phyloP scores from a whole-genome alignment of 345 rosid species.

The Punica granatum region DNA sequence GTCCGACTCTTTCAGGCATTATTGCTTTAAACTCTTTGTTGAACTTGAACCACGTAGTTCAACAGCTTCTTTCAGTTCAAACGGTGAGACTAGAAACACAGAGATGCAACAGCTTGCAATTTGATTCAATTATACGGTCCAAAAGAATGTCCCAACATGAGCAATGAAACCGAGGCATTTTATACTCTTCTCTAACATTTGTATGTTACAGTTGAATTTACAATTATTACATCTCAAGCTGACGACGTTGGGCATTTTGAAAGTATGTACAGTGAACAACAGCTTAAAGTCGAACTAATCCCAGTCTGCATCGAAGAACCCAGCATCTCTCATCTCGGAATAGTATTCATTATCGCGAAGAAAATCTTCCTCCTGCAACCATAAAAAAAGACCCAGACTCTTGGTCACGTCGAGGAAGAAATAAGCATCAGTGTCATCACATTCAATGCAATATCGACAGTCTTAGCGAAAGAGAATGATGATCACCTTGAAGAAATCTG shows the following conservation, averaged over 20 bases:
- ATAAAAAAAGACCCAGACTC: slow-evolving; percentile 8
- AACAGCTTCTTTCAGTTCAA: background rate
- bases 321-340: slow-evolving; percentile 98
- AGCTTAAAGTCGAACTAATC: slow-evolving; percentile 23
- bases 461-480: background rate
- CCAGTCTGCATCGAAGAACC: slow-evolving; percentile 86
- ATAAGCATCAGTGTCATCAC: background rate
- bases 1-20: background rate
- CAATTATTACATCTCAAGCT: background rate
- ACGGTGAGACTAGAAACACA: background rate
- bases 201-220: slow-evolving; percentile 2
- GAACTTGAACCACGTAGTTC: background rate
- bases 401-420: background rate
- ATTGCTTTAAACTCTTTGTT: background rate
- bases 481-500: slow-evolving; percentile 88
- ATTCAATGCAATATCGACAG: background rate
- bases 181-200: background rate
- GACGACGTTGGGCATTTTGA: background rate
- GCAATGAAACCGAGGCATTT: background rate
- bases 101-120: background rate
- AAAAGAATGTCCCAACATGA: background rate
- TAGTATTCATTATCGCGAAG: slow-evolving; percentile 75
- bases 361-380: slow-evolving; percentile 71
- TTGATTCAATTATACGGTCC: background rate
- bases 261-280: background rate